Conservation (phyloP, 345 rosid genomes). For the Atalantia buxifolia region DNA sequence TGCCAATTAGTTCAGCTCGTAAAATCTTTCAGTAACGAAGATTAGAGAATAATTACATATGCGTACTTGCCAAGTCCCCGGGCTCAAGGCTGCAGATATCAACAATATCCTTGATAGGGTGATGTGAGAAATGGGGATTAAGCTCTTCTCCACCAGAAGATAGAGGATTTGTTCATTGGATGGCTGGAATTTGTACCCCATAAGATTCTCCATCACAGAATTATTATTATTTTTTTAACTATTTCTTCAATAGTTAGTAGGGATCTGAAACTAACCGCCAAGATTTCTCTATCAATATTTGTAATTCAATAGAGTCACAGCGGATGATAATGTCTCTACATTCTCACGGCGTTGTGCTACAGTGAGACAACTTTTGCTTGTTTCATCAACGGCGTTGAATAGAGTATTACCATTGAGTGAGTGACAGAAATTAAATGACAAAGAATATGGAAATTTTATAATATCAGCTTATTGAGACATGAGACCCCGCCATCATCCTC, state of each 20-base stretch:
- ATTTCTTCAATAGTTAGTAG: neutral
- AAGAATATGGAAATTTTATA: no score
- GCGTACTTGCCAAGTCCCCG: constrained; percentile 28
- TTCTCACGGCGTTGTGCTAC: neutral
- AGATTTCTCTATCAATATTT: neutral
- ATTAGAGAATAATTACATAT: no score
- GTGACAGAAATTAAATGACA: no score
- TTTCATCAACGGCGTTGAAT: neutral
- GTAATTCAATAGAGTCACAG: no score
- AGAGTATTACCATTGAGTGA: neutral
- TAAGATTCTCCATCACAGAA: neutral
- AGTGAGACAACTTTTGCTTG: neutral
- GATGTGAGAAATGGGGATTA: neutral
- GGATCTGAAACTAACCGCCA: neutral
- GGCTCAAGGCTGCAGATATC: constrained; percentile 26
- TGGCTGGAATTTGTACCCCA: constrained; percentile 30
- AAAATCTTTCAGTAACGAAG: no score
- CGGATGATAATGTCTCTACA: neutral
- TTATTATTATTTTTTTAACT: neutral
- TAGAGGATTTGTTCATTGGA: constrained; percentile 17
- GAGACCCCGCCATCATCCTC: no score
- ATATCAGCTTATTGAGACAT: no score
- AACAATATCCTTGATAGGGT: constrained; percentile 2
- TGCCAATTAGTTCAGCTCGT: neutral
- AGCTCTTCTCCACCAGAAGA: constrained; percentile 5